Conservation (phyloP, 306 rosid genomes). For the Quercus aquifolioides region DNA sequence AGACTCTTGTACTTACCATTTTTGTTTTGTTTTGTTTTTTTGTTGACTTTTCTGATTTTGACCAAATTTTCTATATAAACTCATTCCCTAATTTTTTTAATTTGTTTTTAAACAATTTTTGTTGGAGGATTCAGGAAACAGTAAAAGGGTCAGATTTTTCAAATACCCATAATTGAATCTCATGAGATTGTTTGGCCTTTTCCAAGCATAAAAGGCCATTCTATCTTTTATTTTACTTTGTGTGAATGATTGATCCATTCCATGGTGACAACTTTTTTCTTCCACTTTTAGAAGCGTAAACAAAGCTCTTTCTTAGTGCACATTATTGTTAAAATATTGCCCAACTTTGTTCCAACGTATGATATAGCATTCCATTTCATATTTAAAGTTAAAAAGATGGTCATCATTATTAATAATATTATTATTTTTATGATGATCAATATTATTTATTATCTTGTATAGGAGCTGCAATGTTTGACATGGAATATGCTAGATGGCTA, state of each 20-base stretch:
- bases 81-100: not conserved
- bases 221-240: conserved; percentile 21
- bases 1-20: too few species aligned
- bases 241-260: conserved; percentile 23
- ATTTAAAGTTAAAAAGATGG: not conserved
- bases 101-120: not conserved
- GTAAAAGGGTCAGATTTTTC: not conserved
- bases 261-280: not conserved
- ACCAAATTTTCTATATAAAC: conserved; percentile 17
- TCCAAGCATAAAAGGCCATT: conserved; percentile 15
- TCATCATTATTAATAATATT: not conserved
- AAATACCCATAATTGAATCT: not conserved
- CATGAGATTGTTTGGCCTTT: conserved; percentile 25
- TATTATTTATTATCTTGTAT: not conserved
- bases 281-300: conserved; percentile 9
- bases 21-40: too few species aligned
- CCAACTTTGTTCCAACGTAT: not conserved
- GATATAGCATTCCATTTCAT: not conserved
- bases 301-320: not conserved
- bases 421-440: not conserved
- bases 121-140: not conserved
- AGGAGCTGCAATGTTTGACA: conserved; percentile 95
- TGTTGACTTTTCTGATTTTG: conserved; percentile 13
- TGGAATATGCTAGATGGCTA: conserved; percentile 91
- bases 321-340: not conserved